These are phyloP conservation scores for Fusarium haematococcum DNA, from an alignment of 2,329 filamentous ascomycete genomes.

Conservation along the genomic window DNA sequence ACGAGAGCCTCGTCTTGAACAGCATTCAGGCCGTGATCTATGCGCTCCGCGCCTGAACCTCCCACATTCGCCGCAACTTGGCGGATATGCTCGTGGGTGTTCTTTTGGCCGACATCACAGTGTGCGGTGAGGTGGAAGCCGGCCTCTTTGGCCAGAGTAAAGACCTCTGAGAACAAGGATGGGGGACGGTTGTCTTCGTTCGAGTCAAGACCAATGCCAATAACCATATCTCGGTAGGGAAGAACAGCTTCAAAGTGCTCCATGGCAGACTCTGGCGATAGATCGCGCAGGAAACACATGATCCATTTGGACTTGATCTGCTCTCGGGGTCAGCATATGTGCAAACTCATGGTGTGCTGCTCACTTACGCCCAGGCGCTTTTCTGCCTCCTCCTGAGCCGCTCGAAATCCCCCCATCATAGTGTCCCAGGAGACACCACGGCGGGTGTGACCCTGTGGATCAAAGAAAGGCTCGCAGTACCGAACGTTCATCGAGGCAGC, in stretches of 20 bases:
- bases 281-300: slow-evolving; percentile 77
- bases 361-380: background rate
- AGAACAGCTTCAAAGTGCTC: slow-evolving; percentile 62
- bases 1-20: slow-evolving; percentile 70
- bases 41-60: slow-evolving; percentile 68
- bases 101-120: slow-evolving; percentile 63
- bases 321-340: accelerated
- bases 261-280: slow-evolving; percentile 77
- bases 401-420: slow-evolving; percentile 71
- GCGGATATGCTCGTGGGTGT: slow-evolving; percentile 63
- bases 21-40: slow-evolving; percentile 79
- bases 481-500: slow-evolving; percentile 73
- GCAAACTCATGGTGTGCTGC: accelerated
- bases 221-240: slow-evolving; percentile 53
- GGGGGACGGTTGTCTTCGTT: slow-evolving; percentile 60
- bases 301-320: slow-evolving; percentile 66
- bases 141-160: slow-evolving; percentile 49
- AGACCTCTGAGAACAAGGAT: slow-evolving; percentile 56
- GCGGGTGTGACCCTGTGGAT: slow-evolving; percentile 77
- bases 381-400: slow-evolving; percentile 67
- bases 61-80: slow-evolving; percentile 64
- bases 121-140: slow-evolving; percentile 62
- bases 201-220: slow-evolving; percentile 60
- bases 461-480: slow-evolving; percentile 83
- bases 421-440: slow-evolving; percentile 71